Evolutionary conservation across 2,329 filamentous ascomycete genomes (phyloP), one percentile per base, ranked within the genome.

Genomic region (Hypoxylon sp.): DNA sequence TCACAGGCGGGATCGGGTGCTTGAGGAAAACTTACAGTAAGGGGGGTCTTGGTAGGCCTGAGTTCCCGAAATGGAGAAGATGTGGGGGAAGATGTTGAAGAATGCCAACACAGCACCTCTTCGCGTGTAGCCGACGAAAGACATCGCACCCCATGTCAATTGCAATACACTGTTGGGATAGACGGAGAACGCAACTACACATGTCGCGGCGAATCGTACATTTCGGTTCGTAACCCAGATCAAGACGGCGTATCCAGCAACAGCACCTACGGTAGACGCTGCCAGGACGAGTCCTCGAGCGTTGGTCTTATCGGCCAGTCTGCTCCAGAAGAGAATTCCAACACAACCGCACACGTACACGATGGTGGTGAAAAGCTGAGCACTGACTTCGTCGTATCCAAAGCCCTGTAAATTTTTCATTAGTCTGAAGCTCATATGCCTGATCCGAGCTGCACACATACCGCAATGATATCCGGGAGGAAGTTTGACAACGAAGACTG

Each of bases 61-160:
- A 11, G 46, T 63, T 26, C 60, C 60, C 15, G 51, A 54, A 46
- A 63, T 63, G n/a, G 59, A 48, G 21, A 63, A 55, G 8, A 59
- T 2, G 17, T 60, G 56, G 4, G 59, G 54, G 44, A 63, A 51
- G 7, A 63, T 53, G 31, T 60, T 62, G 45, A 60, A 53, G 37
- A 61, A 57, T 2, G 60, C 60, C 11, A 59, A 23, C 17, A 54
- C 52, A n/a, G 60, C 57, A 8, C 57, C 60, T 42, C 59, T 59
- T 41, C 60, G 54, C 6, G 63, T 65, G 41, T 65, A 65, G 6
- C 63, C 63, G 13, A 62, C 40, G 43, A 63, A 62, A 35, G 57
- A 61, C 47, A 59, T 64, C n/a, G 63, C 57, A 25, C 48, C 55
- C 63, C 63, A 65, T 5, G 61, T 55, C 16, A 64, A 29, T 11